These are phyloP conservation scores for Trifolium fragiferum DNA, from an alignment of 306 rosid species.

Conservation along the genomic window DNA sequence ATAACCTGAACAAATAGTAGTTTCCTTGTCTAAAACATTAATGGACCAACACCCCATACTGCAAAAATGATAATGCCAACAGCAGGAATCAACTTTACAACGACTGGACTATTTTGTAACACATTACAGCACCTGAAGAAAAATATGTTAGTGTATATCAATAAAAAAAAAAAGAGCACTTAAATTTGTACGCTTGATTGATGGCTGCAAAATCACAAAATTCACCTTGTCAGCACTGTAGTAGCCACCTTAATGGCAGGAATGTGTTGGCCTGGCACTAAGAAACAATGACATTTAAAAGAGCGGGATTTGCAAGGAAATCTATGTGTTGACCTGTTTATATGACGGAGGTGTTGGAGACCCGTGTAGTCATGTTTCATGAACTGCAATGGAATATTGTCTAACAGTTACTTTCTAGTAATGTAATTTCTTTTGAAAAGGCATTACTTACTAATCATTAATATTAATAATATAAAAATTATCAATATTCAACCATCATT, in stretches of 20 bases:
- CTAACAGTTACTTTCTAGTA: constrained; percentile 28
- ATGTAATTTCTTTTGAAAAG: constrained; percentile 26
- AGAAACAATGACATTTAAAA: constrained; percentile 70
- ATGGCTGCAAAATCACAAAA: constrained; percentile 31
- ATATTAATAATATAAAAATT: background rate
- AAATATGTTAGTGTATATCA: constrained; percentile 23
- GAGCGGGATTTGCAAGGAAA: constrained; percentile 57
- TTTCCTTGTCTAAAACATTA: constrained; percentile 65
- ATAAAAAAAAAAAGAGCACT: constrained; percentile 8
- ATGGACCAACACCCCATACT: constrained; percentile 84
- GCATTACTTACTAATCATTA: background rate
- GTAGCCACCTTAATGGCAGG: constrained; percentile 58
- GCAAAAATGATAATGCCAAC: constrained; percentile 70
- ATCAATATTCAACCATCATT: constrained; percentile 36
- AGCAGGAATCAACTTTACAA: constrained; percentile 71
- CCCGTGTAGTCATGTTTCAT: constrained; percentile 55
- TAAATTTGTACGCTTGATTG: constrained; percentile 18
- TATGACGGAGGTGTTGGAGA: constrained; percentile 41
- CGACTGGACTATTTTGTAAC: constrained; percentile 68
- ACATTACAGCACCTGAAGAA: constrained; percentile 68
- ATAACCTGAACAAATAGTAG: constrained; percentile 62
- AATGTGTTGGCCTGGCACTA: constrained; percentile 51
- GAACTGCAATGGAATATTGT: constrained; percentile 53
- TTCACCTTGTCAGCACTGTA: constrained; percentile 65
- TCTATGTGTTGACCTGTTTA: constrained; percentile 51